phyloP scores from a whole-genome alignment of 129 eudicot genomes.

The Ambrosia trifida region DNA sequence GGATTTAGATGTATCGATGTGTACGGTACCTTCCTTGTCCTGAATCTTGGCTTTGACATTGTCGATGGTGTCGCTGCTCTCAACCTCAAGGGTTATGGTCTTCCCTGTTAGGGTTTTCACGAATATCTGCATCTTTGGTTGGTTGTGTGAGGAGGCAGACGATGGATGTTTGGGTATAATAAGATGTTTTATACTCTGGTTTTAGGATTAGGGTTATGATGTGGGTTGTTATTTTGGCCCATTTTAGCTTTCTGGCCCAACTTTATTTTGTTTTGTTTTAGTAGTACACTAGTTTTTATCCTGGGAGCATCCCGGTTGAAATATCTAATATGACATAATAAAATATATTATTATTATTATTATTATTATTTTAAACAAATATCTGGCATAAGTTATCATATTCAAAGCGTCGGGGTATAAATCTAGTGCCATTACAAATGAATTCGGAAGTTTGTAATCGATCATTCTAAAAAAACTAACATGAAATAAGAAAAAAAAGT shows the following conservation, averaged over 20 bases:
- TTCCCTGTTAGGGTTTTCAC: constrained; percentile 67
- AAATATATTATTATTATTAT: too few relatives aligned
- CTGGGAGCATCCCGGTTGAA: too few relatives aligned
- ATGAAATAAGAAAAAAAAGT: too few relatives aligned
- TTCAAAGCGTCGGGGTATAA: too few relatives aligned
- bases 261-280: not conserved
- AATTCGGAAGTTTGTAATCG: too few relatives aligned
- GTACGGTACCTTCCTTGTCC: constrained; percentile 50
- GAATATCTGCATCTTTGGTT: constrained; percentile 53
- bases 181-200: not conserved
- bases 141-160: too few relatives aligned
- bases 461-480: too few relatives aligned
- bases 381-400: too few relatives aligned
- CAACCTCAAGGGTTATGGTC: constrained; percentile 43
- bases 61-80: constrained; percentile 54
- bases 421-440: too few relatives aligned
- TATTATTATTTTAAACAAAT: too few relatives aligned
- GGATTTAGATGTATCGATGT: not conserved
- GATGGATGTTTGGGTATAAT: not conserved
- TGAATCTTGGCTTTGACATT: constrained; percentile 63
- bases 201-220: constrained; percentile 17
- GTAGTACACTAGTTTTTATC: too few relatives aligned
- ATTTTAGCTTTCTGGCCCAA: constrained; percentile 21
- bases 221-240: not conserved
- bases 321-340: too few relatives aligned